Evolutionary conservation across 2,329 filamentous ascomycete species (phyloP).

Genomic region (Monosporascus sp.): DNA sequence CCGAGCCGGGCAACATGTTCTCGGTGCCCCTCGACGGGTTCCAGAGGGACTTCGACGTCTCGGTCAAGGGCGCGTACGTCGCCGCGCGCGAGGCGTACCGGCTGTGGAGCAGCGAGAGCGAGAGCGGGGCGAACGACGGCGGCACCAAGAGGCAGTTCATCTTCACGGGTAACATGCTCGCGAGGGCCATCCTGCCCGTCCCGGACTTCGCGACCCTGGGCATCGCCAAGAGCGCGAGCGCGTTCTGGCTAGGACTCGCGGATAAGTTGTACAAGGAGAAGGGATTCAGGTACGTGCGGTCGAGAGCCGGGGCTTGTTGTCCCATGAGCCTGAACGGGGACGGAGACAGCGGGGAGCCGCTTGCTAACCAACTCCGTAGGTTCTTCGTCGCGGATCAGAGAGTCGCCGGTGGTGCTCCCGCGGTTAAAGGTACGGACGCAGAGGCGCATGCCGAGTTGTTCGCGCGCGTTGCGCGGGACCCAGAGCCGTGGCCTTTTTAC

Average conservation of each 20-base stretch:
- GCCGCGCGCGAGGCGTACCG: conserved; percentile 1
- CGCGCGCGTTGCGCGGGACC: neutral
- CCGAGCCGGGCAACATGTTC: conserved; percentile 3
- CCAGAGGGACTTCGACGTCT: neutral
- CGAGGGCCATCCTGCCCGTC: neutral
- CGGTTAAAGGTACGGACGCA: neutral
- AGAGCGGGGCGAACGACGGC: neutral
- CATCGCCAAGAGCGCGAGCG: neutral
- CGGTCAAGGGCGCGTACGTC: neutral
- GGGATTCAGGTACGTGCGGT: neutral
- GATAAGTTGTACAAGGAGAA: conserved; percentile 2
- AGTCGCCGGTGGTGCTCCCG: neutral
- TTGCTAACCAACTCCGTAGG: neutral
- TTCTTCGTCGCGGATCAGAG: conserved; percentile 2
- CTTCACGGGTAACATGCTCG: neutral
- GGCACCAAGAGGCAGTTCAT: neutral
- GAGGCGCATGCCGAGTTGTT: conserved; percentile 2
- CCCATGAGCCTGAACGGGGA: neutral
- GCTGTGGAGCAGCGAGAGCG: neutral
- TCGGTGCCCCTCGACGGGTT: neutral
- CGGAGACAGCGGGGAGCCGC: neutral
- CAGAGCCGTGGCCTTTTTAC: neutral
- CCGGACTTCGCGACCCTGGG: neutral
- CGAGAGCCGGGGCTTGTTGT: neutral
- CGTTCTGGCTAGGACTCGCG: conserved; percentile 1